Percentiles rank a stretch among this genome's conserved stretches.
Evolutionary conservation across 768 basidiomycete species (phyloP).

Genomic region (Mycena capillaripes): DNA sequence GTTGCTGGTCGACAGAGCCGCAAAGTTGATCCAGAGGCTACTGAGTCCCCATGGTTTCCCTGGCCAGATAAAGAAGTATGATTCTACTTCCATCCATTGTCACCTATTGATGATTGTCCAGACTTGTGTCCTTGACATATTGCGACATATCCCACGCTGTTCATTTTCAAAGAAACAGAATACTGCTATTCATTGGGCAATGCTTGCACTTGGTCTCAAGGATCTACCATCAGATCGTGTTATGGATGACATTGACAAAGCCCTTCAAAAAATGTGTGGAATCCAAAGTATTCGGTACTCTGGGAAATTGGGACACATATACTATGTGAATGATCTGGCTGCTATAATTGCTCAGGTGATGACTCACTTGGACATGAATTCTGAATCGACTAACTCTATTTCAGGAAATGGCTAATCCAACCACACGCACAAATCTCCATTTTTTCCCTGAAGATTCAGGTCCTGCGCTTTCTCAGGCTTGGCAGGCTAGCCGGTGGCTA

Average conservation of each 20-base stretch:
- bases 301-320: constrained; percentile 36
- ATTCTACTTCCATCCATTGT: background rate
- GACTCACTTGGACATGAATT: too few relatives aligned
- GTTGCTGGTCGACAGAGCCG: background rate
- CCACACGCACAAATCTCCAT: constrained; percentile 26
- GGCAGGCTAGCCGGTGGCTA: constrained; percentile 35
- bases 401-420: constrained; percentile 41
- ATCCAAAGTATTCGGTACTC: too few relatives aligned
- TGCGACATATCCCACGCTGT: constrained; percentile 30
- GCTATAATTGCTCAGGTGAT: constrained; percentile 33
- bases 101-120: background rate
- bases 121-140: constrained; percentile 33
- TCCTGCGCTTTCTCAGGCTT: constrained; percentile 23
- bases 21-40: background rate
- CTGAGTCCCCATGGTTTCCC: constrained; percentile 4
- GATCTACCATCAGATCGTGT: too few relatives aligned
- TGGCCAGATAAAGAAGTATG: constrained; percentile 20
- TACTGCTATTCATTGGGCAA: constrained; percentile 25
- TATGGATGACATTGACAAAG: too few relatives aligned
- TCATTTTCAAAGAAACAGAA: constrained; percentile 33
- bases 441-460: constrained; percentile 39
- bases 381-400: background rate
- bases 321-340: constrained; percentile 37
- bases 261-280: too few relatives aligned
- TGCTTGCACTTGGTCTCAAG: constrained; percentile 8